Base-by-base conservation (phyloP, 208 protist species). In the Trypanosoma cruzi region DNA sequence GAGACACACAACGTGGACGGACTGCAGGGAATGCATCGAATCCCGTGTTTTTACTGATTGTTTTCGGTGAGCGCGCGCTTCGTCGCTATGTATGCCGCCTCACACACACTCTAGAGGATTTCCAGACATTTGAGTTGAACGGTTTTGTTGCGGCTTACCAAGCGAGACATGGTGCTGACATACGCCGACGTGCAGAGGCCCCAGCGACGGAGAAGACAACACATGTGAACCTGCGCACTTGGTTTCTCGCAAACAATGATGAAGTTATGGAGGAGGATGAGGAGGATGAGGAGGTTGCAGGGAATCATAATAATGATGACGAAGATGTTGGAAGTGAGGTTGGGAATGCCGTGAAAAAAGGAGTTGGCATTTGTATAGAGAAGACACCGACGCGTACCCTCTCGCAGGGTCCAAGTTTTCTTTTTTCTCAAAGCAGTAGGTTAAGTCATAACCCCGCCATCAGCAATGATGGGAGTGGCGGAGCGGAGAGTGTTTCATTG, bases 61-160 rank as follows among this genome's bases (percentile, higher is more conserved):
- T 76, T 0, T 72, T 84, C 71, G 77, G 78, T 8, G 36, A 60
- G 26, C 55, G 64, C 14, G 74, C 68, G 20, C 69, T 91, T 48
- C 74, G 66, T 42, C 80, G 82, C 16, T 84, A 82, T 60, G 71
- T 82, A 58, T 75, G 86, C 63, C 85, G 88, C 1, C 73, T 94
- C 2, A 75, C 79, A 8, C 75, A 88, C 72, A 64, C 78, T 28
- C 55, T 68, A 48, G 79, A 81, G n/a, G 72, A 72, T 22, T 90
- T 89, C 62, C 81, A 84, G 53, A 64, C 52, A n/a, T 64, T 84
- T 49, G 83, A 94, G 70, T 67, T 94, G 20, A 79, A 80, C 44
- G 59, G 58, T 31, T 94, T 94, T 63, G 66, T 90, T 26, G 60
- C 64, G 14, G 52, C 71, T 22, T 94, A 94, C 52, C 85, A 85